These are phyloP conservation scores for Hypoxylon sp. DNA, from an alignment of 2,329 filamentous ascomycete species.

Conservation along the genomic window DNA sequence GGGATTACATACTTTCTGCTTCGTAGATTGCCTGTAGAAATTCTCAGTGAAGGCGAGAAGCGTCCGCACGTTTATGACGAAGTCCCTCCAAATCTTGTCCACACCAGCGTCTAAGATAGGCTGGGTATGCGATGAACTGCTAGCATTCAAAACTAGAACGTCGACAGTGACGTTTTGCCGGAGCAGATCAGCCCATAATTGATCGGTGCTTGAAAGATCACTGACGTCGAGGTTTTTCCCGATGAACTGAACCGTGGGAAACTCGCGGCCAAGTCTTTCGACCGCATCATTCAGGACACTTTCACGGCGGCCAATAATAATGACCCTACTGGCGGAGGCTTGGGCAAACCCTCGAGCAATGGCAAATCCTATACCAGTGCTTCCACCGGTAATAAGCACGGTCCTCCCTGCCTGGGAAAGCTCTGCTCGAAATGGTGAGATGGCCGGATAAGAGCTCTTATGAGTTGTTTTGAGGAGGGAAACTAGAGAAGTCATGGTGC, in stretches of 20 bases:
- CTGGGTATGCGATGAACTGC: background rate
- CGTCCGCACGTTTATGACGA: background rate
- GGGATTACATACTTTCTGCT: background rate
- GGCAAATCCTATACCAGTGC: background rate
- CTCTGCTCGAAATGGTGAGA: background rate
- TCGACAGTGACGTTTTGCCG: background rate
- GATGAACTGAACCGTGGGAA: background rate
- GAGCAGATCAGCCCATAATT: background rate
- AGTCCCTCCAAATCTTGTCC: background rate
- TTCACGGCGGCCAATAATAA: background rate
- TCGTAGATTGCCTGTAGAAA: background rate
- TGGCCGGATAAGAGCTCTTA: background rate
- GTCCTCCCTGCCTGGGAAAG: slow-evolving; percentile 1
- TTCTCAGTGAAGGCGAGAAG: background rate
- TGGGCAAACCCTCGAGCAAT: background rate
- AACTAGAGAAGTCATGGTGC: background rate
- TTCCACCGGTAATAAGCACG: background rate
- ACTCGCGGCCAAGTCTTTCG: background rate
- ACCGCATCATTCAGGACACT: background rate
- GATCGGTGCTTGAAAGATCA: background rate
- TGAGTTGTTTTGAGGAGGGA: slow-evolving; percentile 1
- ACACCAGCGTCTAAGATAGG: background rate
- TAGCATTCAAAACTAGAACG: background rate
- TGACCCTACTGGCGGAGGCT: background rate
- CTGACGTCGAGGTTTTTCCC: background rate